These are phyloP conservation scores for Myxozyma sirexii DNA, from an alignment of 805 yeast genomes.

Conservation along the genomic window DNA sequence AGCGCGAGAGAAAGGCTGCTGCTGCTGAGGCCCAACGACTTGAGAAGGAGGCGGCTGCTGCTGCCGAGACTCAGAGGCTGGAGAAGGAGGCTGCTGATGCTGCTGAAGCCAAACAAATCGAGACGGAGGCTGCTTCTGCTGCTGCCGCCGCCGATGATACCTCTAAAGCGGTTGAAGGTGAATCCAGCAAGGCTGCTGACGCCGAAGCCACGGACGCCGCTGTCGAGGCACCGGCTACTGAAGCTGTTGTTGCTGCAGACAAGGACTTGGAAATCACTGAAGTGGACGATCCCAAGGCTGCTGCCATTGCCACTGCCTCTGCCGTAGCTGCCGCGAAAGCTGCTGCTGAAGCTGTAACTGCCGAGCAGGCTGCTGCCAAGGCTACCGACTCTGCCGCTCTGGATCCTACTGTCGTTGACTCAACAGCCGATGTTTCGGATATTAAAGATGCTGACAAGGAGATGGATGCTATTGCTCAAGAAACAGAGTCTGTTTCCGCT, in stretches of 20 bases:
- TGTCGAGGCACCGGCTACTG: background rate
- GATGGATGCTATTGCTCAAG: background rate
- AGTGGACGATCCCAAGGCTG: background rate
- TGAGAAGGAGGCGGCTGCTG: background rate
- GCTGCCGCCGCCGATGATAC: too few relatives aligned
- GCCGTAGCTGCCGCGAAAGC: background rate
- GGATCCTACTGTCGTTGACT: background rate
- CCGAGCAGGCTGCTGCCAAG: background rate
- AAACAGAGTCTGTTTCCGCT: background rate
- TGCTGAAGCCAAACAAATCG: background rate
- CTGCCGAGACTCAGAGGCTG: background rate
- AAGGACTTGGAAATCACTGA: background rate
- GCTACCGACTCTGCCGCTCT: background rate
- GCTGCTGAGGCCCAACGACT: background rate
- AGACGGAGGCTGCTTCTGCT: background rate
- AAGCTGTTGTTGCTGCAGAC: background rate
- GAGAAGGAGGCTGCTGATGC: background rate
- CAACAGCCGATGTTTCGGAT: background rate
- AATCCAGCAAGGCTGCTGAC: too few relatives aligned
- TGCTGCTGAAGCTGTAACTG: background rate
- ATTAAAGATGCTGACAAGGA: background rate
- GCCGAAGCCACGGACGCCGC: background rate
- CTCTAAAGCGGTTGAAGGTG: too few relatives aligned
- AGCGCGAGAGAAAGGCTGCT: slow-evolving; percentile 6
- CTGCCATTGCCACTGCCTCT: background rate